Base-by-base conservation (phyloP, 441 rosid genomes). In the Adansonia grandidieri region DNA sequence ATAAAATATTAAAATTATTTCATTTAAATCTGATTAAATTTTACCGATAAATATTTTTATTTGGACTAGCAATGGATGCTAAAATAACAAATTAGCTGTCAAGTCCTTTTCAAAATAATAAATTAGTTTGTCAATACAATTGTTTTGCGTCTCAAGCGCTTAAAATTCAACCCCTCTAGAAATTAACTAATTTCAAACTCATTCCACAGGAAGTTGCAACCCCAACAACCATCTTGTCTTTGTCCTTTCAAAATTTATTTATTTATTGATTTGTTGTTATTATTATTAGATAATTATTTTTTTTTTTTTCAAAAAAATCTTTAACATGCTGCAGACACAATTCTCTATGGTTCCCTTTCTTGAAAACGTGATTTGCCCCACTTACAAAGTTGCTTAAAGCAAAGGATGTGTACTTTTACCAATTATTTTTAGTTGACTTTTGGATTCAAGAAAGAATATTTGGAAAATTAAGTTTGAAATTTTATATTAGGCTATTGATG, bases 351-450 rank as follows among this genome's bases (percentile, higher is more conserved):
- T 69, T 5, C n/a, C 57, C 56, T 69, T 47, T 47, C 4, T 48
- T 20, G 61, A n/a, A 28, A 73, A 56, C 64, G 42, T 60, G 57
- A 44, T 74, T 60, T 57, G 9, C 42, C 77, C 68, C 37, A 44
- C 67, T 2, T 0, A 19, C 8, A 58, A 44, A 44, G 58, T 47
- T 44, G 20, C 6, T 37, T 42, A 37, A 15, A 60, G 44, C 15
- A 4, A 57, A 56, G 20, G 54, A 19, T 22, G 10, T 5, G 4
- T 8, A 19, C 20, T 58, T 74, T 60, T 17, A 73, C 50, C 65
- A 32, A n/a, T 40, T 40, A 24, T 10, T 73, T 73, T 69, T 40
- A 9, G 50, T 73, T 44, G 77, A 60, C 77, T 74, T 57, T 74
- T 24, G 1, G 77, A 20, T 73, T 56, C 65, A 73, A 56, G 64